phyloP scores from a whole-genome alignment of 495 filamentous ascomycete species.

The Penicillium samsonianum region DNA sequence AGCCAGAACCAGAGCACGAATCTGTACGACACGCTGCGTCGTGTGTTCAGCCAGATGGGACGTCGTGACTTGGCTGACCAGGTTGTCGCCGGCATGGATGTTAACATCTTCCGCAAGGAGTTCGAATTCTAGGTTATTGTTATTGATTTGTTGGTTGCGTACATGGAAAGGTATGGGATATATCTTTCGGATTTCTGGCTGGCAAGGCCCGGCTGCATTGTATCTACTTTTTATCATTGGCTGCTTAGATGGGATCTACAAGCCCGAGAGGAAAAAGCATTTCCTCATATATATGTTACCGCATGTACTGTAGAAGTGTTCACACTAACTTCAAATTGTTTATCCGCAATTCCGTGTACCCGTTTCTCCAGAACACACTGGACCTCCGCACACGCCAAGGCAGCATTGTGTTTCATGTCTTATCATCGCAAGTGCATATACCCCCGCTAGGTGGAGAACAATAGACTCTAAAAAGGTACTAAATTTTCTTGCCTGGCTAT shows the following conservation, averaged over 20 bases:
- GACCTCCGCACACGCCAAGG: too few relatives aligned
- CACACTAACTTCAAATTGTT: too few relatives aligned
- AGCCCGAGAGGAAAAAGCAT: neutral
- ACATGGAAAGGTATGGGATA: neutral
- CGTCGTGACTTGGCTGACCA: conserved; percentile 81
- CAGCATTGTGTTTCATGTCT: too few relatives aligned
- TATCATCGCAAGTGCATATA: too few relatives aligned
- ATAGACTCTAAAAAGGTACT: too few relatives aligned
- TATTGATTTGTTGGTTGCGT: neutral
- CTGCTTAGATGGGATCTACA: conserved; percentile 6
- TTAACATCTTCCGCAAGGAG: conserved; percentile 81
- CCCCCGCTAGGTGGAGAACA: too few relatives aligned
- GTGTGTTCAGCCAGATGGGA: conserved; percentile 95
- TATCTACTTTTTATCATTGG: conserved; percentile 11
- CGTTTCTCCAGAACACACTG: too few relatives aligned
- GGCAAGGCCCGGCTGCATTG: conserved; percentile 24
- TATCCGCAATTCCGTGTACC: too few relatives aligned
- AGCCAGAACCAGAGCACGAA: conserved; percentile 95
- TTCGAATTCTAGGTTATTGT: conserved; percentile 63
- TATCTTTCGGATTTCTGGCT: conserved; percentile 10
- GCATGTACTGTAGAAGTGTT: too few relatives aligned
- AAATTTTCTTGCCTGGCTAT: too few relatives aligned
- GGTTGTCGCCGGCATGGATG: conserved; percentile 86
- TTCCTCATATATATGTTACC: conserved; percentile 7
- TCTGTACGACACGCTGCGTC: conserved; percentile 84